phyloP scores from a whole-genome alignment of 345 rosid species.

The Lenwebbia sp. region DNA sequence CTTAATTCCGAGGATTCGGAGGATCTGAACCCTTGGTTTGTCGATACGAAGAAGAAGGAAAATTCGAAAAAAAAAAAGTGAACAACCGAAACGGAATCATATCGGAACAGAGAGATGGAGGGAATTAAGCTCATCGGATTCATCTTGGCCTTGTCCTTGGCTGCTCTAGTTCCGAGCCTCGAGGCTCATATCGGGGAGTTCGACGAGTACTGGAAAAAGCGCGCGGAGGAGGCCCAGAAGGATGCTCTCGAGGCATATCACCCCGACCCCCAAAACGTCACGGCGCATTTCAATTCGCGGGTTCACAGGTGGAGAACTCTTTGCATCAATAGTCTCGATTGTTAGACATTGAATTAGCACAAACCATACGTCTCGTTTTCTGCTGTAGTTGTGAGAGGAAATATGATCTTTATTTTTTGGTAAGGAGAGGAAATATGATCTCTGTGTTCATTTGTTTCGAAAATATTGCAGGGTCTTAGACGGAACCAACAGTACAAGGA shows the following conservation, averaged over 20 bases:
- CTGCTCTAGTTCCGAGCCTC: neutral
- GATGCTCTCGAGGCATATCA: slow-evolving; percentile 13
- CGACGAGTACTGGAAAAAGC: slow-evolving; percentile 29
- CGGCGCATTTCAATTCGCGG: slow-evolving; percentile 4
- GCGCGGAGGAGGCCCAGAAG: slow-evolving; percentile 14
- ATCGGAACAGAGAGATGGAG: neutral
- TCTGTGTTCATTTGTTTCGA: neutral
- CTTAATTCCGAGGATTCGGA: neutral
- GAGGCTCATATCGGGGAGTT: slow-evolving; percentile 10
- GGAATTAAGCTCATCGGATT: neutral
- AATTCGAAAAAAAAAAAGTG: too few species aligned
- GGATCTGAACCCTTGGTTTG: neutral
- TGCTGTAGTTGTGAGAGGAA: neutral
- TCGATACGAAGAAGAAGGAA: neutral
- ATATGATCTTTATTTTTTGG: neutral
- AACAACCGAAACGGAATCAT: too few species aligned
- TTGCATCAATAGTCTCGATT: neutral
- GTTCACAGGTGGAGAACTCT: slow-evolving; percentile 9
- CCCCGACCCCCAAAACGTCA: slow-evolving; percentile 17
- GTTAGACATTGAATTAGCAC: neutral
- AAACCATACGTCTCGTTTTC: neutral
- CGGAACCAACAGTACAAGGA: slow-evolving; percentile 15
- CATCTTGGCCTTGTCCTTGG: neutral
- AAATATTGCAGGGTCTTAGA: neutral
- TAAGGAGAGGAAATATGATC: neutral